Evolutionary conservation across 2,329 filamentous ascomycete species (phyloP).

Genomic region (Parastagonospora avenae): DNA sequence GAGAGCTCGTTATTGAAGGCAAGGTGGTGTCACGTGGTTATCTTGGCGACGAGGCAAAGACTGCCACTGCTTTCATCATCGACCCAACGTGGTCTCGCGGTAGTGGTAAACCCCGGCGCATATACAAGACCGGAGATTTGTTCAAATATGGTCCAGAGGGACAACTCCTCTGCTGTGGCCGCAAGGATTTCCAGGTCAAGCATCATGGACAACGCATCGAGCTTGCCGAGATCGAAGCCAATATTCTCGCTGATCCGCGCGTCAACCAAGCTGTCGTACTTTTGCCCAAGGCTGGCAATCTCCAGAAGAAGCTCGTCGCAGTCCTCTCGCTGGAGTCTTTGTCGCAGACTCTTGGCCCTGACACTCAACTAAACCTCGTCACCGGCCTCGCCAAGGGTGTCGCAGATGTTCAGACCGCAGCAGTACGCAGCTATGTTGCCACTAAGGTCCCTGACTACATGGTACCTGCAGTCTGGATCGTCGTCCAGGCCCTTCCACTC

Average conservation of each 20-base stretch:
- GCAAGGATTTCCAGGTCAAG: slow-evolving; percentile 32
- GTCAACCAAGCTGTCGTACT: slow-evolving; percentile 6
- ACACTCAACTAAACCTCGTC: slow-evolving; percentile 1
- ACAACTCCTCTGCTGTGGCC: slow-evolving; percentile 14
- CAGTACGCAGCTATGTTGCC: neutral
- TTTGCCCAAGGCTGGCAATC: slow-evolving; percentile 6
- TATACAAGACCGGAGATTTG: slow-evolving; percentile 33
- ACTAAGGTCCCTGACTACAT: slow-evolving; percentile 23
- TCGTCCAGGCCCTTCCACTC: slow-evolving; percentile 34
- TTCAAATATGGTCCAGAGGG: slow-evolving; percentile 21
- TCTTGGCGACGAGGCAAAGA: slow-evolving; percentile 18
- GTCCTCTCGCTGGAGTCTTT: slow-evolving; percentile 3
- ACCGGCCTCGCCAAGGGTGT: neutral
- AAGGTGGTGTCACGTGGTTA: slow-evolving; percentile 26
- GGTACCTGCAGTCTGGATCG: slow-evolving; percentile 30
- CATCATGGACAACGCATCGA: slow-evolving; percentile 30
- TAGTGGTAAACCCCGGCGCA: slow-evolving; percentile 18
- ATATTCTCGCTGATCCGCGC: neutral
- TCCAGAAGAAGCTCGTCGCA: slow-evolving; percentile 16
- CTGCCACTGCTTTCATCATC: slow-evolving; percentile 22
- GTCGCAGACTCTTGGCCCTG: neutral
- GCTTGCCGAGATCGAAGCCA: slow-evolving; percentile 25
- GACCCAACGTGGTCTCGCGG: slow-evolving; percentile 3
- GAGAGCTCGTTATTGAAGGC: slow-evolving; percentile 33
- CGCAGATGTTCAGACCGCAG: neutral